Evolutionary conservation across 2,329 filamentous ascomycete species (phyloP).

Genomic region (Colletotrichum musicola): DNA sequence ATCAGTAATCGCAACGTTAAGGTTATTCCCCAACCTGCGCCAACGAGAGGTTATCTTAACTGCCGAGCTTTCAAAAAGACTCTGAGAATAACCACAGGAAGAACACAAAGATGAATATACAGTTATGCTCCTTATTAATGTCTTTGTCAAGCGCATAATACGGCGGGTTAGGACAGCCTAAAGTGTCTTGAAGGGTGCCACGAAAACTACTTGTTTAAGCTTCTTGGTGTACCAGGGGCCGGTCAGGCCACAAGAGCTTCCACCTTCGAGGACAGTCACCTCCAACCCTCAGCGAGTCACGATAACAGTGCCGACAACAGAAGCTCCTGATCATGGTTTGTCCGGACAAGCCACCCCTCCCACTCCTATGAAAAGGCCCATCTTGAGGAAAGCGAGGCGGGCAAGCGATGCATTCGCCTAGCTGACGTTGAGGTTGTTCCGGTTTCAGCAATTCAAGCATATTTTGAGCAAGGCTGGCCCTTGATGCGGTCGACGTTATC

Average conservation of each 20-base stretch:
- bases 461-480: conserved; percentile 14
- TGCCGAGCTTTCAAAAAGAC: conserved; percentile 8
- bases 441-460: conserved; percentile 34
- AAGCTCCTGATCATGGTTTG: conserved; percentile 10
- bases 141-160: neutral
- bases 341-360: neutral
- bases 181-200: conserved; percentile 8
- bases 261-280: neutral
- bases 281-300: neutral
- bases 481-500: neutral
- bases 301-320: conserved; percentile 5
- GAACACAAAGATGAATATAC: neutral
- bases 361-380: neutral
- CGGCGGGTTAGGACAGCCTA: neutral
- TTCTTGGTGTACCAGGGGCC: neutral
- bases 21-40: conserved; percentile 4
- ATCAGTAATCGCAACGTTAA: conserved; percentile 1
- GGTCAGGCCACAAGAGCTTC: conserved; percentile 6
- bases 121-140: neutral
- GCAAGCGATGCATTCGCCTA: conserved; percentile 5
- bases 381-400: too few species aligned
- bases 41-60: conserved; percentile 5
- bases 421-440: conserved; percentile 1
- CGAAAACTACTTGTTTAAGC: conserved; percentile 5
- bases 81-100: neutral